Conservation (phyloP, 805 yeast genomes). For the Clavispora vitiphila region DNA sequence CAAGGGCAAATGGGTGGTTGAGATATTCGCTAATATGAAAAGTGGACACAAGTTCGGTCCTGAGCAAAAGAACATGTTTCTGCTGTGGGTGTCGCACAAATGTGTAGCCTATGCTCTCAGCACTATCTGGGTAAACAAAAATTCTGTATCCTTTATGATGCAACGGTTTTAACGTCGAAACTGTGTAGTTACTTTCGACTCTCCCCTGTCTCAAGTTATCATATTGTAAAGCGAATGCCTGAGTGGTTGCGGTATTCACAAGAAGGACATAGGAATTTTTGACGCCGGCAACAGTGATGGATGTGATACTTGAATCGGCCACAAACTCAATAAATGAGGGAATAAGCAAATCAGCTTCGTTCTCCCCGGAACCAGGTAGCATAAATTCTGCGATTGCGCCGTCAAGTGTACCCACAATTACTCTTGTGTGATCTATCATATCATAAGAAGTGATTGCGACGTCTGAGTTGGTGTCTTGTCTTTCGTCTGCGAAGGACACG, state of each 20-base stretch:
- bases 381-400: conserved; percentile 60
- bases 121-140: conserved; percentile 22
- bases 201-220: conserved; percentile 26
- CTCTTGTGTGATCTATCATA: conserved; percentile 36
- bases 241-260: conserved; percentile 28
- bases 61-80: conserved; percentile 24
- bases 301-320: conserved; percentile 27
- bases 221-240: conserved; percentile 14
- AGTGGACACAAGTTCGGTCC: conserved; percentile 27
- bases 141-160: conserved; percentile 25
- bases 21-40: conserved; percentile 26
- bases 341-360: conserved; percentile 10
- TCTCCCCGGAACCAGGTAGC: conserved; percentile 24
- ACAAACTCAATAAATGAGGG: conserved; percentile 33
- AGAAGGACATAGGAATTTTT: conserved; percentile 19
- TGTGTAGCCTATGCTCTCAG: conserved; percentile 26
- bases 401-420: conserved; percentile 54
- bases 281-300: conserved; percentile 24
- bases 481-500: conserved; percentile 8
- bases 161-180: conserved; percentile 23
- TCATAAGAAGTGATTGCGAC: conserved; percentile 43
- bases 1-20: conserved; percentile 34
- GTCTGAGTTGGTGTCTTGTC: conserved; percentile 2
- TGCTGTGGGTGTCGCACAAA: conserved; percentile 33
- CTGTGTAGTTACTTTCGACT: conserved; percentile 20